These are phyloP conservation scores for Melaleuca alternifolia DNA, from an alignment of 345 rosid species.

Conservation along the genomic window DNA sequence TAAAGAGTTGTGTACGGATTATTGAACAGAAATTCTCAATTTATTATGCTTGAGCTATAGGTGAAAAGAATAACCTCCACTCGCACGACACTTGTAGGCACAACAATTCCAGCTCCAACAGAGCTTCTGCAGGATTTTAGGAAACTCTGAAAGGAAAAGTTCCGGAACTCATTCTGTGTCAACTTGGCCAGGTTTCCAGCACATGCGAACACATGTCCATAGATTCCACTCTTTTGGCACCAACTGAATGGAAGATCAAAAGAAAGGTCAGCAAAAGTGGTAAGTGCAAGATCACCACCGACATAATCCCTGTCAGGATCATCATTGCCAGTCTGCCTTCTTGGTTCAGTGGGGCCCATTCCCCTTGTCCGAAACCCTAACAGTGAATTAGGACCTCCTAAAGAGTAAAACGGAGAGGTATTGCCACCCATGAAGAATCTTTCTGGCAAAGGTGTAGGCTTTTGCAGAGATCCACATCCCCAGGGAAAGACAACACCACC, in stretches of 20 bases:
- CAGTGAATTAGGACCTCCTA: conserved; percentile 77
- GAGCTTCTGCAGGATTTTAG: conserved; percentile 57
- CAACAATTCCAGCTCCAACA: conserved; percentile 75
- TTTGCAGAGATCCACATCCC: conserved; percentile 53
- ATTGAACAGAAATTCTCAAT: background rate
- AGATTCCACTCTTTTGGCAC: conserved; percentile 79
- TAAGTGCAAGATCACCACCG: conserved; percentile 88
- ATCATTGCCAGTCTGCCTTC: conserved; percentile 30
- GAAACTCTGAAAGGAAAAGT: conserved; percentile 44
- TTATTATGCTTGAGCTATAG: background rate
- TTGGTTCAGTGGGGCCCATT: conserved; percentile 71
- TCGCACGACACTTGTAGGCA: conserved; percentile 73
- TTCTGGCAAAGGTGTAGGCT: conserved; percentile 63
- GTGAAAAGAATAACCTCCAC: conserved; percentile 52
- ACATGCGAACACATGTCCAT: conserved; percentile 78
- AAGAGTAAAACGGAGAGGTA: conserved; percentile 60
- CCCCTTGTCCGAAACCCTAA: conserved; percentile 87
- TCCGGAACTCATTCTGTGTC: conserved; percentile 58
- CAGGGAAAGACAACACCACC: conserved; percentile 68
- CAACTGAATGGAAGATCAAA: conserved; percentile 81
- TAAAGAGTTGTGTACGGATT: background rate
- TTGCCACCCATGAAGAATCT: conserved; percentile 92
- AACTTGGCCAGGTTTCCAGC: conserved; percentile 77
- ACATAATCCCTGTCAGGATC: conserved; percentile 53
- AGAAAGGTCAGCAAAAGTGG: conserved; percentile 87